Base-by-base conservation (phyloP, 2,329 filamentous ascomycete genomes). In the Colletotrichum viniferum region DNA sequence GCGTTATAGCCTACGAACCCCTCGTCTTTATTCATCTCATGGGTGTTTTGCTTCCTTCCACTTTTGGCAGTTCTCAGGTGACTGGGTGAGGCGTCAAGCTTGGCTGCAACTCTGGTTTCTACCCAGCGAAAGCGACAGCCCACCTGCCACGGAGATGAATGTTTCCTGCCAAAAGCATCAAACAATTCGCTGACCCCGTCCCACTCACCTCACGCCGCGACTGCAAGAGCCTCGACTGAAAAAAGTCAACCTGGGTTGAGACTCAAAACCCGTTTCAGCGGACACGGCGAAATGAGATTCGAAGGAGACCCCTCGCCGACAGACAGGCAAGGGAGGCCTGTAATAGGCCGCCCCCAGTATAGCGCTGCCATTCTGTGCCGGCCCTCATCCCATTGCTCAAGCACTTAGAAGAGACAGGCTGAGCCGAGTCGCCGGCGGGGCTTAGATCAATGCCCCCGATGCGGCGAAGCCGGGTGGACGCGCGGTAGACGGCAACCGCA, bases 251-350 rank as follows among this genome's bases (percentile, higher is more conserved):
- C 64, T 36, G 58, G 58, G 69, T 68, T 70, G 73, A 60, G 70
- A 69, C 16, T 68, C 73, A 63, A 60, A 64, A 69, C 16, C 36
- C 60, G 64, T 76, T 73, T 76, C 69, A 76, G 69, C 69, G 63
- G 34, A 28, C 16, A 60, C 43, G 66, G 48, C 63, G 28, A 69
- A 24, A 58, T 63, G 48, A 65, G 5, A 28, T 58, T 32, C 30
- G 10, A 30, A 28, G 12, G 52, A 73, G 63, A 56, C 48, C 62
- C 65, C 55, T 69, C 67, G 30, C 38, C 38, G 24, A 24, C 48
- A 36, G 21, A 26, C 26, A 18, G n/a, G 34, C 69, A 60, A 69
- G 69, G 73, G 69, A 69, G 69, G 69, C 63, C 64, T 69, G 73
- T n/a, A n/a, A 68, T 52, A 64, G 34, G 55, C 61, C 16, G 13